phyloP scores from a whole-genome alignment of 495 filamentous ascomycete genomes.

The Bryoglossum gracile region DNA sequence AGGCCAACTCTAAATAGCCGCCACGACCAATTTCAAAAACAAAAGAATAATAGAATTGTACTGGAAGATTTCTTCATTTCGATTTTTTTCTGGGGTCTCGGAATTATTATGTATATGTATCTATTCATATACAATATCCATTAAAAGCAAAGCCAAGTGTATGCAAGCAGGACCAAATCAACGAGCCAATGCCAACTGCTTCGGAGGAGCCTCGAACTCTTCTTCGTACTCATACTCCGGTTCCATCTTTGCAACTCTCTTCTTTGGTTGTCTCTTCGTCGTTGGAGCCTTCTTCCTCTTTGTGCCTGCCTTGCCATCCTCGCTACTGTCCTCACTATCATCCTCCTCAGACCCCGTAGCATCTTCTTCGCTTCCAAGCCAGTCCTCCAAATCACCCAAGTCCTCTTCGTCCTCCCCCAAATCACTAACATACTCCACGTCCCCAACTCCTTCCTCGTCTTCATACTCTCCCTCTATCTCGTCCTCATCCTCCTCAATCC shows the following conservation, averaged over 20 bases:
- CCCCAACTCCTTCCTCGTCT: slow-evolving; percentile 61
- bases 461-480: slow-evolving; percentile 61
- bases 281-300: slow-evolving; percentile 61
- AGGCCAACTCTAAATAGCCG: too few relatives aligned
- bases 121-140: not conserved
- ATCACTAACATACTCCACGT: slow-evolving; percentile 77
- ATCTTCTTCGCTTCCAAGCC: slow-evolving; percentile 41
- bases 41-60: too few relatives aligned
- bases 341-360: slow-evolving; percentile 41
- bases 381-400: slow-evolving; percentile 33
- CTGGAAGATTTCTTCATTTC: too few relatives aligned
- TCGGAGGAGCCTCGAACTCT: slow-evolving; percentile 34
- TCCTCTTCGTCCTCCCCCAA: slow-evolving; percentile 45
- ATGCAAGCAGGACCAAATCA: too few relatives aligned
- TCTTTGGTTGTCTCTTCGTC: slow-evolving; percentile 49
- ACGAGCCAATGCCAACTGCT: slow-evolving; percentile 16
- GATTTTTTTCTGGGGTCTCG: too few relatives aligned
- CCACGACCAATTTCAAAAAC: too few relatives aligned
- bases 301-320: slow-evolving; percentile 45
- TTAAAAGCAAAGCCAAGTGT: slow-evolving; percentile 9
- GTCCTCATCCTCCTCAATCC: slow-evolving; percentile 79
- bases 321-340: slow-evolving; percentile 39
- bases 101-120: too few relatives aligned
- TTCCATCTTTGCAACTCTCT: slow-evolving; percentile 56
- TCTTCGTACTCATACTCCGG: slow-evolving; percentile 71